Evolutionary conservation across 2,329 filamentous ascomycete genomes (phyloP), one percentile per base, ranked within the genome.

Genomic region (Aspergillus sp.): DNA sequence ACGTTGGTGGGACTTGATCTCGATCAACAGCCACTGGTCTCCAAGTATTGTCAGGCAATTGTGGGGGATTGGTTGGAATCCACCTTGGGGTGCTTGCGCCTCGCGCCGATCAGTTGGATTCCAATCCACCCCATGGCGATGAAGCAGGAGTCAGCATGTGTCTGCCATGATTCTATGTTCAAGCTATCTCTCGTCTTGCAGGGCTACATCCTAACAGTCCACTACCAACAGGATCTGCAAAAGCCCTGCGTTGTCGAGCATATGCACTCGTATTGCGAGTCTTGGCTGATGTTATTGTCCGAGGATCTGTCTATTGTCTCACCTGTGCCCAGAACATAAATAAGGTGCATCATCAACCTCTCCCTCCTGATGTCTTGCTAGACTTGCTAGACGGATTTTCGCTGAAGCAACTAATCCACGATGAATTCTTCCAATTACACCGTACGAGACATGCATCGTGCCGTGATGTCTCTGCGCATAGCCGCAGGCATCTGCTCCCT

Each of bases 401-500:
- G 47, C 49, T 41, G 16, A 16, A 7, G 46, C 33, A 16, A n/a
- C 49, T 30, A 6, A n/a, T 40, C 22, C 26, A 46, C 5, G 40
- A 24, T 22, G 20, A 46, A 49, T 26, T 42, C 26, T 38, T 38
- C 19, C 19, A 16, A 33, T n/a, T 38, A 38, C 9, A n/a, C 11
- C 16, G 40, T 42, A n/a, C 40, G 19, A 19, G 40, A 42, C 19
- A n/a, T 5, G 14, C 46, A 49, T 6, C 47, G 50, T 10, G 16
- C 45, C 20, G 30, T 30, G 2, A 24, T 52, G 16, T 49, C 13
- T 11, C 32, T 55, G 9, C 53, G 53, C 22, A 30, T 40, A 10
- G 16, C 35, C 17, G 42, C 53, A 4, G 44, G 35, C 3, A 11
- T 52, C 42, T 42, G 43, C 44, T 52, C 46, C 6, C 32, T 55